Evolutionary conservation across 2,329 filamentous ascomycete species (phyloP), one percentile per base, ranked within the genome.

Genomic region (Phaeomoniella chlamydospora): DNA sequence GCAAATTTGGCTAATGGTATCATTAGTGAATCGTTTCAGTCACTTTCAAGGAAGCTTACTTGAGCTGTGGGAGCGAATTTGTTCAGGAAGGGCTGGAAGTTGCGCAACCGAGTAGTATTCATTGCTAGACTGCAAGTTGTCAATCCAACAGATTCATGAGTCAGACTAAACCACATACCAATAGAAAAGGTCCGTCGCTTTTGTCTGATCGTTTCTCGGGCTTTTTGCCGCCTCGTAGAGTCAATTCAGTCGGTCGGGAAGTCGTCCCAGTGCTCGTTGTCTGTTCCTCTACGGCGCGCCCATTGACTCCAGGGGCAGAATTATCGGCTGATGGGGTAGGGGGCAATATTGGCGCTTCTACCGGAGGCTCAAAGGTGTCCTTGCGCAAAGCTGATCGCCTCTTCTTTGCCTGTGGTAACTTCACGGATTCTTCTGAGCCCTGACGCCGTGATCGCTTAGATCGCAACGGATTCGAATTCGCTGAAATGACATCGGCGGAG

Each of bases 61-160:
- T 30, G 22, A 9, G 9, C 22, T 36, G n/a, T 26, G 22, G 22
- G 22, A 26, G n/a, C 77, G 75, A 43, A 94, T 72, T 49, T 77
- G 74, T 49, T 87, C 78, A 34, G 88, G 87, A 15, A 92, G 70
- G 37, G 81, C 77, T 39, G 83, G 83, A 18, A 94, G 70, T 56
- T 87, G 86, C 57, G 80, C 83, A 43, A 93, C 82, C 31, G 73
- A 80, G 54, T 90, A 94, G 43, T 83, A 82, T 52, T 78, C 77
- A 50, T 83, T 94, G 51, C 77, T 84, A 29, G 83, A 84, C 81
- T 92, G 41, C n/a, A 29, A 34, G 13, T 44, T 37, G 46, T 41
- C 39, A 17, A 19, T 12, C 36, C 33, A 31, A 14, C 34, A 18
- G 29, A 34, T 32, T 29, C 4, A 32, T 13, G 19, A 17, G 15